A percentile compares a stretch with the other conserved stretches of the same genome.
These are phyloP conservation scores for Aspergillus sp. DNA, from an alignment of 2,329 filamentous ascomycete genomes.

Conservation along the genomic window DNA sequence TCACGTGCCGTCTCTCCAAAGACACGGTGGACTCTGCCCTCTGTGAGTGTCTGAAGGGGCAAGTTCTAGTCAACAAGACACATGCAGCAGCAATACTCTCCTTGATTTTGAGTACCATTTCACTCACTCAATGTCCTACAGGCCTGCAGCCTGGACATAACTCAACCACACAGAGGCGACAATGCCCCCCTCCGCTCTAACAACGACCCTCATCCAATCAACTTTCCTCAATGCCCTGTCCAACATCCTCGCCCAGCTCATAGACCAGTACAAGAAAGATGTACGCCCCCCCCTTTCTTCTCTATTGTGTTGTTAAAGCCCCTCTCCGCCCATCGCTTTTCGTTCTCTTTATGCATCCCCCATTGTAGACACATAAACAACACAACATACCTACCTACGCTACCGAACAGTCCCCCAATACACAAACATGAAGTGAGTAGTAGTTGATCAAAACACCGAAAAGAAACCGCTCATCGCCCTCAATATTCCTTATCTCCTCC, in stretches of 20 bases:
- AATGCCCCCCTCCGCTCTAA: conserved; percentile 32
- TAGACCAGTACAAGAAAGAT: conserved; percentile 41
- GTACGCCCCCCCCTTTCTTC: conserved; percentile 27
- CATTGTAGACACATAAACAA: conserved; percentile 1
- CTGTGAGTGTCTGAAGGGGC: too few relatives aligned
- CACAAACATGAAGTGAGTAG: conserved; percentile 3
- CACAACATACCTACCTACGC: background rate
- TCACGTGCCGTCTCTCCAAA: background rate
- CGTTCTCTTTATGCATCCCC: background rate
- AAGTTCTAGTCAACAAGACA: too few relatives aligned
- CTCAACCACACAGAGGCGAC: background rate
- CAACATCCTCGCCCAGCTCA: conserved; percentile 44
- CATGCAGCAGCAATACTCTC: too few relatives aligned
- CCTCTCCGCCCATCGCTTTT: background rate
- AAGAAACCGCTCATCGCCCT: conserved; percentile 59
- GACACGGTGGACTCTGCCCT: too few relatives aligned
- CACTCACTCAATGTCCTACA: too few relatives aligned
- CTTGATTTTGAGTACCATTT: too few relatives aligned
- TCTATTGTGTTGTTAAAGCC: background rate
- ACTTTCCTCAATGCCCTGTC: conserved; percentile 44
- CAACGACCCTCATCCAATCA: conserved; percentile 42
- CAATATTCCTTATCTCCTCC: conserved; percentile 70
- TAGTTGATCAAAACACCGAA: background rate
- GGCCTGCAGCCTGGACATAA: too few relatives aligned
- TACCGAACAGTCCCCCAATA: background rate